Conservation (phyloP, 1,284 basidiomycete genomes). For the Cryptococcus deneoformans region DNA sequence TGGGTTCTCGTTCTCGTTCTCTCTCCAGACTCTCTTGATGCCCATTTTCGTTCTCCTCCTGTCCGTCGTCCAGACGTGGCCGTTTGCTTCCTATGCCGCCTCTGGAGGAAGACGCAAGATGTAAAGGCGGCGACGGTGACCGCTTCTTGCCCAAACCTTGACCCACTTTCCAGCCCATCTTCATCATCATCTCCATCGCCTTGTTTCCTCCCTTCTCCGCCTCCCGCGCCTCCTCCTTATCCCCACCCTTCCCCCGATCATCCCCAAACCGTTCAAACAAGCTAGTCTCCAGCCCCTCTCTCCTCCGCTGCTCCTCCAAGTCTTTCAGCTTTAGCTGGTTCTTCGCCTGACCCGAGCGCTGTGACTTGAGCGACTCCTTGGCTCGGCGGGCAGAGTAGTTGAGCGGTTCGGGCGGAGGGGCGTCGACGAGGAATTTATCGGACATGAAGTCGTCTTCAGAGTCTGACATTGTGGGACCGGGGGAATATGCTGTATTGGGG, state of each 20-base stretch:
- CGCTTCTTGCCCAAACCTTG: constrained; percentile 41
- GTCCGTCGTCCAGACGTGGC: constrained; percentile 16
- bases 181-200: constrained; percentile 46
- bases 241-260: background rate
- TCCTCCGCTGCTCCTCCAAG: background rate
- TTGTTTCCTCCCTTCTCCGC: constrained; percentile 24
- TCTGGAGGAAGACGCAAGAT: background rate
- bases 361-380: constrained; percentile 18
- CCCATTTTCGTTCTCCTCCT: constrained; percentile 14
- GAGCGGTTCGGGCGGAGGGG: constrained; percentile 1
- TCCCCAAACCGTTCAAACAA: constrained; percentile 24
- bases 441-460: constrained; percentile 52
- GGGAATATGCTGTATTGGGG: background rate
- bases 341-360: constrained; percentile 33
- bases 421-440: constrained; percentile 48
- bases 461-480: constrained; percentile 35
- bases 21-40: constrained; percentile 9
- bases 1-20: too few relatives aligned
- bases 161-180: constrained; percentile 51
- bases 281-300: constrained; percentile 13
- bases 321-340: constrained; percentile 20
- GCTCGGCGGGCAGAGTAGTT: constrained; percentile 31
- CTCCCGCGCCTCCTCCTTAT: background rate
- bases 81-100: background rate
- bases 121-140: constrained; percentile 9